Evolutionary conservation across 257 asterid species (phyloP).

Genomic region (Solanum clarkiae): DNA sequence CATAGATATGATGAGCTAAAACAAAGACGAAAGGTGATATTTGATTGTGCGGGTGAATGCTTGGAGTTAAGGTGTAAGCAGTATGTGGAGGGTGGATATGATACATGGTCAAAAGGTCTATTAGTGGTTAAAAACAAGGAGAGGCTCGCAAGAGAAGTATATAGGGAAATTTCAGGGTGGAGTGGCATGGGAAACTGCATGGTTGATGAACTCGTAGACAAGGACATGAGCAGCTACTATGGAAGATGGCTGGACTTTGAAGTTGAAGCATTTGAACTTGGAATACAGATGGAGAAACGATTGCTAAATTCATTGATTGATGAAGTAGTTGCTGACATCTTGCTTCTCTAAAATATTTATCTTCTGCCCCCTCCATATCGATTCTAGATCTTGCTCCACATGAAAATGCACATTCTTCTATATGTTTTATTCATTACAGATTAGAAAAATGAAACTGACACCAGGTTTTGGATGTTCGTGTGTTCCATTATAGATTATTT

Average conservation of each 20-base stretch:
- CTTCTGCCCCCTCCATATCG: not conserved
- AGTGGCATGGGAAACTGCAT: conserved; percentile 40
- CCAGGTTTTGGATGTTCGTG: not conserved
- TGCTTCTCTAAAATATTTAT: conserved; percentile 20
- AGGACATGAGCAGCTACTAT: conserved; percentile 65
- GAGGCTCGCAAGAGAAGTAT: conserved; percentile 53
- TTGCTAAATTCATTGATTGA: conserved; percentile 62
- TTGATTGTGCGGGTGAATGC: conserved; percentile 59
- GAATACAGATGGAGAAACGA: conserved; percentile 52
- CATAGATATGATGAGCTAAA: conserved; percentile 15
- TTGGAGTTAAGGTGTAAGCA: conserved; percentile 43
- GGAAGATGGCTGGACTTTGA: conserved; percentile 89
- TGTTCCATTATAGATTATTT: not conserved
- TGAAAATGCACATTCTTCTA: not conserved
- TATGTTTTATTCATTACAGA: not conserved
- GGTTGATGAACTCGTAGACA: conserved; percentile 90
- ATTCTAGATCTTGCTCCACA: not conserved
- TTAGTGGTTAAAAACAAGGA: conserved; percentile 31
- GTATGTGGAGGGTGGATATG: conserved; percentile 40
- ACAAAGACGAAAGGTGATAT: conserved; percentile 34
- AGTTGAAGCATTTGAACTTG: conserved; percentile 65
- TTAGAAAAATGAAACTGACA: not conserved
- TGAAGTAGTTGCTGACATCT: conserved; percentile 61
- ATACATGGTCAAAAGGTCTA: conserved; percentile 45
- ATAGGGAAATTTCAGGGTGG: conserved; percentile 54